Evolutionary conservation across 441 rosid species (phyloP).

Genomic region (Francoa sonchifolia): DNA sequence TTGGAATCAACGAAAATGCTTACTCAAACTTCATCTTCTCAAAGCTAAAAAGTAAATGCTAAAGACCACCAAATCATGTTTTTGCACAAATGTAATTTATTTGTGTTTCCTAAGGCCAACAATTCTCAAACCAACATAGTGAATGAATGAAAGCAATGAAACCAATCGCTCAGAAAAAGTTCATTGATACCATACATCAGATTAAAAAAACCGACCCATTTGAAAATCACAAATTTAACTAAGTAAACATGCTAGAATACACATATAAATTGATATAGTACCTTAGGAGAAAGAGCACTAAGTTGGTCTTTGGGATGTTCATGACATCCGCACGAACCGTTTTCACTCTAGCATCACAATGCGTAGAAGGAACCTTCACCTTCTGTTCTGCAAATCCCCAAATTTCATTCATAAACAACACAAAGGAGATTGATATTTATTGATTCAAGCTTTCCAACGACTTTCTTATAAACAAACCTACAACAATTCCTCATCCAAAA

Average conservation of each 20-base stretch:
- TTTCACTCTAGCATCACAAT: slow-evolving; percentile 72
- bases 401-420: slow-evolving; percentile 14
- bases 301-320: slow-evolving; percentile 47
- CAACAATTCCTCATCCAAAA: background rate
- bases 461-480: background rate
- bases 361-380: slow-evolving; percentile 74
- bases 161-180: too few relatives aligned
- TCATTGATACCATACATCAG: too few relatives aligned
- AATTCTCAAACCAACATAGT: too few relatives aligned
- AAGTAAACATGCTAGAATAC: background rate
- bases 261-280: slow-evolving; percentile 7
- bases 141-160: too few relatives aligned
- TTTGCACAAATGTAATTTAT: too few relatives aligned
- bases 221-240: background rate
- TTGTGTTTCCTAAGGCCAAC: too few relatives aligned
- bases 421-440: background rate
- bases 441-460: too few relatives aligned
- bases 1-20: too few relatives aligned
- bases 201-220: background rate
- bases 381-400: slow-evolving; percentile 62
- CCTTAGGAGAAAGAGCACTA: slow-evolving; percentile 65
- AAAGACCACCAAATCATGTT: background rate
- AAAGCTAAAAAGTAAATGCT: background rate
- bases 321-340: slow-evolving; percentile 70
- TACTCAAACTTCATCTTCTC: background rate